A percentile compares a stretch with the other conserved stretches of the same genome.
Conservation (phyloP, 2,329 filamentous ascomycete genomes). For the Teratosphaeria viscida region DNA sequence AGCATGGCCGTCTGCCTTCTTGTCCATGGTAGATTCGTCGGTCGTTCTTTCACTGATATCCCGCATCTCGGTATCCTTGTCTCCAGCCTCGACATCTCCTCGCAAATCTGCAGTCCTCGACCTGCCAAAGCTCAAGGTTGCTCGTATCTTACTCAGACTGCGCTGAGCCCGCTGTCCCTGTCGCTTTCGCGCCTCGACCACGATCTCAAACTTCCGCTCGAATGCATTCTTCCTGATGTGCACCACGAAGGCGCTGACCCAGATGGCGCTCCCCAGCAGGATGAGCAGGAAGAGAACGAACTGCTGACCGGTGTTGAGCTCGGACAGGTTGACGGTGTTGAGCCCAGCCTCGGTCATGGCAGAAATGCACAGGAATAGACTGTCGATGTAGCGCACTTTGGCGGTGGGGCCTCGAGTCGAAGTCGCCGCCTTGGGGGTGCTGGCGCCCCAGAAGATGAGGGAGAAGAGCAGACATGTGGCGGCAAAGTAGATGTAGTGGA, state of each 20-base stretch:
- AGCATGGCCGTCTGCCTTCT: not conserved
- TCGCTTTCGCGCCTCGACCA: constrained; percentile 33
- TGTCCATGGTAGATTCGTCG: not conserved
- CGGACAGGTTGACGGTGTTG: constrained; percentile 55
- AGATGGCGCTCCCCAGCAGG: constrained; percentile 55
- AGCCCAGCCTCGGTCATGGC: constrained; percentile 59
- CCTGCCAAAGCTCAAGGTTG: constrained; percentile 18
- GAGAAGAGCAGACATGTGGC: constrained; percentile 45
- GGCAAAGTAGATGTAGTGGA: constrained; percentile 61
- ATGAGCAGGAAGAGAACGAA: constrained; percentile 54
- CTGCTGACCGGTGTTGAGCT: constrained; percentile 59
- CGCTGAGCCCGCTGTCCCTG: constrained; percentile 3
- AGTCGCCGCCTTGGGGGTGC: constrained; percentile 30
- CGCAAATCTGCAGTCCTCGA: not conserved
- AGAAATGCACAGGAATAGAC: constrained; percentile 55
- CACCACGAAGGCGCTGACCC: constrained; percentile 56
- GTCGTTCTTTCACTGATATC: constrained; percentile 32
- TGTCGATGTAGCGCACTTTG: constrained; percentile 45
- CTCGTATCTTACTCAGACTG: constrained; percentile 20
- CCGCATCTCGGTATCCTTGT: constrained; percentile 16
- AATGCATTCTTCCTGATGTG: constrained; percentile 52
- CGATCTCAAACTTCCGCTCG: constrained; percentile 47
- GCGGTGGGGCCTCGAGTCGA: constrained; percentile 32
- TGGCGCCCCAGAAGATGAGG: constrained; percentile 51
- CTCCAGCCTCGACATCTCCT: not conserved